Base-by-base conservation (phyloP, 176 grass and related monocot genomes). In the Otatea glauca region DNA sequence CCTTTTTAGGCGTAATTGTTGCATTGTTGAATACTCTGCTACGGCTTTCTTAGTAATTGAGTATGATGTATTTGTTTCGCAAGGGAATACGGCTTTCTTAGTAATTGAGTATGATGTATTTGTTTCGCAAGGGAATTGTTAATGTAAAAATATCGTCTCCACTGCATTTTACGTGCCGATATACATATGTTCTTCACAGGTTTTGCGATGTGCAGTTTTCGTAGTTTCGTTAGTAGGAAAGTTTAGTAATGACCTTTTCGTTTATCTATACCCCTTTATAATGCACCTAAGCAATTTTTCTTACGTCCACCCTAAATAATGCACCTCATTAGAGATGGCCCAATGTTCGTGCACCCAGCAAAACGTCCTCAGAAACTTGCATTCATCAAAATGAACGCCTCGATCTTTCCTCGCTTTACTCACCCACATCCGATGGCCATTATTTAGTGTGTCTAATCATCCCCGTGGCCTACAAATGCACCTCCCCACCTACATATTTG, bases 1-100 rank as follows among this genome's bases (percentile, higher is more conserved):
- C 4, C 7, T 25, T 81, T 32, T 60, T 21, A 5, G 23, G 67
- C 9, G 3, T 60, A 38, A 20, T 6, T 60, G 35, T 68, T 79
- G 9, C 7, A 39, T 16, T 54, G 47, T 78, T 20, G 4, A 59
- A 29, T 24, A 4, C 9, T 61, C 12, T 47, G 25, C n/a, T 17
- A 65, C 47, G 27, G 56, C 9, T 74, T 65, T 47, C 50, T 55
- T 66, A 35, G 25, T 9, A 54, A 18, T 29, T 51, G 2, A 17
- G 43, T 27, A 54, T 72, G 29, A 8, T 80, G 84, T 9, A 39
- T 62, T 86, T 78, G 21, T 14, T 9, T 67, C 38, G 10, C 24
- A 13, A 66, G 20, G 9, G 6, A 60, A 58, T 55, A 65, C 47
- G 27, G 56, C 9, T 74, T 65, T 47, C 50, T 55, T 66, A 35